These are phyloP conservation scores for Apiospora koreana DNA, from an alignment of 2,329 filamentous ascomycete genomes.

Conservation along the genomic window DNA sequence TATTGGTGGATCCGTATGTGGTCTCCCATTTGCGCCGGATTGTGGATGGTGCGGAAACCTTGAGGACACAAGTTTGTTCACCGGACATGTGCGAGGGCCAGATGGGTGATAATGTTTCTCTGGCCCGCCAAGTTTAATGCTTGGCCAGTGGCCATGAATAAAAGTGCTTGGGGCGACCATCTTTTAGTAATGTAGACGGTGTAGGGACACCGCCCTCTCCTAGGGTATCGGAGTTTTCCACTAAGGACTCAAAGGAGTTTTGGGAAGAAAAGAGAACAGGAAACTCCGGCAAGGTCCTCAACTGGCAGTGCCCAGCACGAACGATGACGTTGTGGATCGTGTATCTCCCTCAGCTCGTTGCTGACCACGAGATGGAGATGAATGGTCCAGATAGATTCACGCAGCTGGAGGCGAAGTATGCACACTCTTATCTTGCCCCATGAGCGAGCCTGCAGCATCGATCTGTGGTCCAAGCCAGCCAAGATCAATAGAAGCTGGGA, in stretches of 20 bases:
- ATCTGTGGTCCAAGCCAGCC: too few relatives aligned
- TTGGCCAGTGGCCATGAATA: background rate
- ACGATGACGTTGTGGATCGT: too few relatives aligned
- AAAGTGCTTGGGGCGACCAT: background rate
- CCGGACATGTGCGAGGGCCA: background rate
- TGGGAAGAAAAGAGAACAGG: background rate
- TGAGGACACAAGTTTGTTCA: background rate
- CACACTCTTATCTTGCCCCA: too few relatives aligned
- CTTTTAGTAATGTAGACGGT: background rate
- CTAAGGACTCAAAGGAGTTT: too few relatives aligned
- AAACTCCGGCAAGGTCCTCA: too few relatives aligned
- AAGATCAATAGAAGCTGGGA: too few relatives aligned
- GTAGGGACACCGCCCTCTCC: background rate
- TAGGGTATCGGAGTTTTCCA: background rate
- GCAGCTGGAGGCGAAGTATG: too few relatives aligned
- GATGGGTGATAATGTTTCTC: background rate
- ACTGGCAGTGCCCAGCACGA: too few relatives aligned
- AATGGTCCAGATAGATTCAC: too few relatives aligned
- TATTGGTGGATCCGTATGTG: background rate
- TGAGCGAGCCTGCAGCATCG: too few relatives aligned
- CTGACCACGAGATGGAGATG: too few relatives aligned
- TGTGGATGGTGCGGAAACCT: background rate
- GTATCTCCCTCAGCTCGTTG: too few relatives aligned
- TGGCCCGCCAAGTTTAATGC: background rate
- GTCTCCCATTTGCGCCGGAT: background rate